A percentile compares a stretch with the other conserved stretches of the same genome.
phyloP scores from a whole-genome alignment of 1,139 yeast species.

The Suhomyces bribrorum region DNA sequence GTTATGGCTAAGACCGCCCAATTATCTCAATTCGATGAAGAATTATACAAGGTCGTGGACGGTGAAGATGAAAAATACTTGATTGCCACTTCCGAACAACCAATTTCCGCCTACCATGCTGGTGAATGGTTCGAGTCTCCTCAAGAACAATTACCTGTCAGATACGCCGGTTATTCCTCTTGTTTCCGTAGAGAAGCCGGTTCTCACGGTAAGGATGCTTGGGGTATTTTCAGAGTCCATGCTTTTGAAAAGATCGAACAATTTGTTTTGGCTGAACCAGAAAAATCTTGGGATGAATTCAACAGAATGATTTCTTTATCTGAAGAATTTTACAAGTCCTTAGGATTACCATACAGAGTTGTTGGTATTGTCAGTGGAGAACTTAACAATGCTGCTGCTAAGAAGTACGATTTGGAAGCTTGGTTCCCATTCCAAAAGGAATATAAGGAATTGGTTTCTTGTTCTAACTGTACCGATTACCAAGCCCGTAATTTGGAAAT shows the following conservation, averaged over 20 bases:
- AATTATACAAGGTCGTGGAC: slow-evolving; percentile 91
- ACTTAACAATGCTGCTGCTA: slow-evolving; percentile 98
- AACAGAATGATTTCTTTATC: slow-evolving; percentile 90
- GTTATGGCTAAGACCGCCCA: slow-evolving; percentile 99
- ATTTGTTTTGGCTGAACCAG: slow-evolving; percentile 94
- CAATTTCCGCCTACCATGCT: slow-evolving; percentile 96
- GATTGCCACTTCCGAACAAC: slow-evolving; percentile 99
- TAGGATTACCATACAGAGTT: slow-evolving; percentile 92
- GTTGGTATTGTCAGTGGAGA: slow-evolving; percentile 99
- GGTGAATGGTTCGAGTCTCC: slow-evolving; percentile 99
- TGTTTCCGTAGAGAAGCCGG: slow-evolving; percentile 99
- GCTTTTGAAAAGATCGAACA: slow-evolving; percentile 98
- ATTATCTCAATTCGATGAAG: slow-evolving; percentile 96
- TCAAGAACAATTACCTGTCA: slow-evolving; percentile 90
- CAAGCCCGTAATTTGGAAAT: slow-evolving; percentile 98
- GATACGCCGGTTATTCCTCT: slow-evolving; percentile 96
- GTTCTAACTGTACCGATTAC: slow-evolving; percentile 99
- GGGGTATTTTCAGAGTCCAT: slow-evolving; percentile 99
- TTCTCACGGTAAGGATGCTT: slow-evolving; percentile 98
- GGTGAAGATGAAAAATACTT: slow-evolving; percentile 97
- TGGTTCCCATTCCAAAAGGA: slow-evolving; percentile 99
- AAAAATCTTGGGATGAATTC: slow-evolving; percentile 95
- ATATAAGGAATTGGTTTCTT: slow-evolving; percentile 96
- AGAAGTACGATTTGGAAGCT: slow-evolving; percentile 97
- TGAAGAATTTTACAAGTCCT: slow-evolving; percentile 90